These are phyloP conservation scores for Mangifera indica DNA, from an alignment of 345 rosid species.

Conservation along the genomic window DNA sequence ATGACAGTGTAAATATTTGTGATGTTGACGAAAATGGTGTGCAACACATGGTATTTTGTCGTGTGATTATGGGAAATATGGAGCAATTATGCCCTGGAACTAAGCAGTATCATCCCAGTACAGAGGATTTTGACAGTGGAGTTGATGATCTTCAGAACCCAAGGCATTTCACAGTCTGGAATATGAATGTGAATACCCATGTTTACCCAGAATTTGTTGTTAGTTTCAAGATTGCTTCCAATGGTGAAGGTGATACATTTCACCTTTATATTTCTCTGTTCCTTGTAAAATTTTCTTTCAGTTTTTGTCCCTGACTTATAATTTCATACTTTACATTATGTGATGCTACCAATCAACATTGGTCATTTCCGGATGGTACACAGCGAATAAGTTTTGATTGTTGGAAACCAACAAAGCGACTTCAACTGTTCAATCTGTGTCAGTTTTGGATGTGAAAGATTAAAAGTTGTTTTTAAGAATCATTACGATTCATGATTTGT, in stretches of 20 bases:
- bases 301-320: conserved; percentile 10
- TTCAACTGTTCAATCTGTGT: conserved; percentile 26
- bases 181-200: conserved; percentile 81
- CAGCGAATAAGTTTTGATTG: conserved; percentile 26
- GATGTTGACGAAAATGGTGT: conserved; percentile 89
- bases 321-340: background rate
- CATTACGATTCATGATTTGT: conserved; percentile 35
- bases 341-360: conserved; percentile 15
- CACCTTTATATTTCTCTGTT: conserved; percentile 10
- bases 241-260: conserved; percentile 68
- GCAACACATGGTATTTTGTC: conserved; percentile 63
- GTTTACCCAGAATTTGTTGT: conserved; percentile 82
- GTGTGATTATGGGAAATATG: conserved; percentile 87
- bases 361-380: conserved; percentile 25
- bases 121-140: conserved; percentile 71
- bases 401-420: conserved; percentile 23
- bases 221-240: conserved; percentile 74
- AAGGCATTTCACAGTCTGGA: conserved; percentile 63
- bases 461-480: conserved; percentile 29
- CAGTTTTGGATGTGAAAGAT: conserved; percentile 24
- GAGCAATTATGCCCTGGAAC: conserved; percentile 64
- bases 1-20: conserved; percentile 70
- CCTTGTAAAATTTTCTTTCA: background rate
- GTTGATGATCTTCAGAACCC: conserved; percentile 77
- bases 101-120: conserved; percentile 58